Percentiles rank a stretch among this genome's conserved stretches.
Evolutionary conservation across 345 rosid species (phyloP).

Genomic region (Eucalyptus cladocalyx): DNA sequence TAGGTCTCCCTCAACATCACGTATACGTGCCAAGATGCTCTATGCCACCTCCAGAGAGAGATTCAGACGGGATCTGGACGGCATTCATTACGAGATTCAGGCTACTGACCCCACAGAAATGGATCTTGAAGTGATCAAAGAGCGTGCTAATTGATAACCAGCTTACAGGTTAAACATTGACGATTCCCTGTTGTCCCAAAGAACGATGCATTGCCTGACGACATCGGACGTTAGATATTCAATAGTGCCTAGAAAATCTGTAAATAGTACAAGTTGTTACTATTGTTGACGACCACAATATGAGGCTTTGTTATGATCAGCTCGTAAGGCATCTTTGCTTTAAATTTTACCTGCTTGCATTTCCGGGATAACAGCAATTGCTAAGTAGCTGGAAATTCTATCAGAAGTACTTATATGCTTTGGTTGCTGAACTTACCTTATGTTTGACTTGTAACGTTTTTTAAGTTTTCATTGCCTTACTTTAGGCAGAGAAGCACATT

Average conservation of each 20-base stretch:
- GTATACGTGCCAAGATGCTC: constrained; percentile 60
- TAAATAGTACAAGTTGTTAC: neutral
- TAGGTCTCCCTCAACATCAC: constrained; percentile 64
- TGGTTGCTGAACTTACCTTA: neutral
- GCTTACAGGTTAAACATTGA: neutral
- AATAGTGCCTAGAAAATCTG: neutral
- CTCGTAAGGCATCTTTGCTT: neutral
- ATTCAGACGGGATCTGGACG: constrained; percentile 53
- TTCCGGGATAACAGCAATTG: neutral
- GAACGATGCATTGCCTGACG: neutral
- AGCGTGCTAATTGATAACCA: constrained; percentile 34
- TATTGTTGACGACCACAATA: neutral
- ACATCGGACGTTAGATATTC: neutral
- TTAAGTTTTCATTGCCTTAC: neutral
- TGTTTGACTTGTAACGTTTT: neutral
- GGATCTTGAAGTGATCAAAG: constrained; percentile 56
- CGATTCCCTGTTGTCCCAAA: neutral
- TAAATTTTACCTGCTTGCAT: neutral
- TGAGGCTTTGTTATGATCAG: neutral
- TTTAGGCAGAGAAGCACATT: neutral
- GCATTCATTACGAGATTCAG: constrained; percentile 68
- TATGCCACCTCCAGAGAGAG: constrained; percentile 58
- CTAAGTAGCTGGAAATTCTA: neutral
- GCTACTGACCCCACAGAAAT: constrained; percentile 74
- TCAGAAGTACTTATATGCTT: neutral